Evolutionary conservation across 331 rosid species (phyloP), one percentile per base, ranked within the genome.

Genomic region (Pyracantha coccinea): DNA sequence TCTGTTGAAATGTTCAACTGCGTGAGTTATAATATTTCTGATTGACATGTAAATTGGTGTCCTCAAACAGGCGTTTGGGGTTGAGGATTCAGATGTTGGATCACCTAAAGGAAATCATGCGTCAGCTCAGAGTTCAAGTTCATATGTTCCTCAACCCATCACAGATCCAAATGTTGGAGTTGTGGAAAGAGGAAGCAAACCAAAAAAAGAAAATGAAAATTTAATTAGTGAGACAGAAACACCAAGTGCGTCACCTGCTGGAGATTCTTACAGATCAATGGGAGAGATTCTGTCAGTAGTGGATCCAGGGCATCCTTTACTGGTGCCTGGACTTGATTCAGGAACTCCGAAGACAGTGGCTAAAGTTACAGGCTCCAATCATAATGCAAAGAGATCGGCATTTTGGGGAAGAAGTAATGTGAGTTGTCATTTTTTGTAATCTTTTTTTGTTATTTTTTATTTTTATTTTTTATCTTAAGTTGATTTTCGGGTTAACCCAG

Each of bases 361-460:
- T 78, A 95, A 90, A 92, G 86, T 82, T 68, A 75, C 85, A 55
- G 88, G 90, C 29, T 70, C 84, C 27, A 88, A 81, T 75, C 77
- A 81, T 76, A 92, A 70, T 79, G 73, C 91, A 53, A 95, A 87
- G 80, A 92, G 93, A 66, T 81, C 97, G 45, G 72, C 96, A 61
- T 95, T 95, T 79, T 95, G 99, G 99, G 99, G 99, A 88, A 90
- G 97, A 83, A 88, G 83, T 90, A 92, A 84, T 73, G 99, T 95
- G 75, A 92, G 99, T 88, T 63, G 66, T 33, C 65, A 45, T n/a
- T 35, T 65, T 15, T 64, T 78, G 52, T 28, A 66, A 44, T 62
- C 14, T 24, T 24, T 17, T 75, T 12, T n/a, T n/a, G n/a, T n/a
- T n/a, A n/a, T n/a, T n/a, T n/a, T n/a, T n/a, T n/a, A n/a, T n/a